Base-by-base conservation (phyloP, 495 filamentous ascomycete genomes). In the Hyaloscypha bicolor region DNA sequence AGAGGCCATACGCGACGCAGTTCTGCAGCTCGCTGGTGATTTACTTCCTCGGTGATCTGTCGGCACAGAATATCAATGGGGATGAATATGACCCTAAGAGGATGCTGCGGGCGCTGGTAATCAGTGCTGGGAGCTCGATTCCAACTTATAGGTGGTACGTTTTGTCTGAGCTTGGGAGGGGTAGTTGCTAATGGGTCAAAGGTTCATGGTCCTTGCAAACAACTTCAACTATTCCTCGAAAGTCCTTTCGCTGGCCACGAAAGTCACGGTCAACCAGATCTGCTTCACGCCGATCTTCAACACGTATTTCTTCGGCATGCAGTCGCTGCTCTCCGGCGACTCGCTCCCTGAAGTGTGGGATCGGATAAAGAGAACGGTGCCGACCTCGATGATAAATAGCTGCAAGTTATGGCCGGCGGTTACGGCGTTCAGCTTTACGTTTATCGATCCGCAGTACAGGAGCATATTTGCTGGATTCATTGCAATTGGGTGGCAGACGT, bases 401-500 rank as follows among this genome's bases (percentile, higher is more conserved):
- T 88, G 87, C 71, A 96, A 97, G 81, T 78, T 97, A 16, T 97
- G 94, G 94, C 94, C 94, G 0, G 88, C 87, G 2, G 93, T 97
- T 31, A 95, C 90, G 4, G 93, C 93, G 1, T 88, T 97, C 76
- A 94, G 83, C 76, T 96, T 97, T 72, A 90, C 91, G 60, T 94
- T 92, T 73, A 80, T 97, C 21, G 86, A 87, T 32, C 77, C 92
- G 29, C 86, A 93, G 75, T 94, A 90, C 73, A 82, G 94, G 59
- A 90, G 86, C 61, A 80, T 97, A 9, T 93, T 97, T 75, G 87
- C 90, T 0, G 93, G 88, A 16, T 76, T 86, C 16, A 84, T 93
- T 71, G 93, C 92, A 3, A 88, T 96, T 55, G 91, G 91, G 2
- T 97, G 93, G 93, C 94, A 97, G 79, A 92, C 90, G 3, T 97